Evolutionary conservation across 768 basidiomycete species (phyloP), one percentile per base, ranked within the genome.

Genomic region (Porphyrellus cyaneotinctus): DNA sequence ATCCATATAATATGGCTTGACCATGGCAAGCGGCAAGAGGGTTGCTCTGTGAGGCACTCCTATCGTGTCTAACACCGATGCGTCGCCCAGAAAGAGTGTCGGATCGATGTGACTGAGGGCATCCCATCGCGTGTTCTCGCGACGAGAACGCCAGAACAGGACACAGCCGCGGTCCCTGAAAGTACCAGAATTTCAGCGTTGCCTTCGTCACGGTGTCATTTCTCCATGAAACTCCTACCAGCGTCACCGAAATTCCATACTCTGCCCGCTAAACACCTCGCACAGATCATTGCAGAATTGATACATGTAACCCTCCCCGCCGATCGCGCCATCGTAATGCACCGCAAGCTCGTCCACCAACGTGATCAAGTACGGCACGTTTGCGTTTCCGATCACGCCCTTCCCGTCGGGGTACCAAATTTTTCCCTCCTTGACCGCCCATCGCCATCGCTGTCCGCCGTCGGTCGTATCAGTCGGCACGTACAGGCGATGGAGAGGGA

Each of bases 391-490:
- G 5, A 75, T 57, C 6, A 73, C 72, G 0, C 83, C 83, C 22
- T 57, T 47, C 10, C 60, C 70, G 8, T 44, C 35, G 0, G 82
- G 74, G 26, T 69, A 69, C 83, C 83, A 86, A 51, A 75, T 61
- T 52, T 73, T 75, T 7, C 71, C 68, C 48, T 83, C 80, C 30
- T 74, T 69, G 31, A 74, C 72, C 1, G 86, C 85, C 87, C 87
- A 88, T 64, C 81, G 82, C 87, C 86, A 89, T 53, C 75, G 80
- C 87, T 89, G 52, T 37, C 20, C 18, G 53, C n/a, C n/a, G 41
- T 43, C 36, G 11, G n/a, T 31, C 26, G 9, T 28, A 32, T 22
- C 26, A 22, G 22, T 46, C 41, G 28, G 20, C 46, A 32, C 17
- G 22, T n/a, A 26, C n/a, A 9, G 4, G 6, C 15, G 13, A 36